Conservation (phyloP, 345 rosid species). For the Gossypium sturtianum region DNA sequence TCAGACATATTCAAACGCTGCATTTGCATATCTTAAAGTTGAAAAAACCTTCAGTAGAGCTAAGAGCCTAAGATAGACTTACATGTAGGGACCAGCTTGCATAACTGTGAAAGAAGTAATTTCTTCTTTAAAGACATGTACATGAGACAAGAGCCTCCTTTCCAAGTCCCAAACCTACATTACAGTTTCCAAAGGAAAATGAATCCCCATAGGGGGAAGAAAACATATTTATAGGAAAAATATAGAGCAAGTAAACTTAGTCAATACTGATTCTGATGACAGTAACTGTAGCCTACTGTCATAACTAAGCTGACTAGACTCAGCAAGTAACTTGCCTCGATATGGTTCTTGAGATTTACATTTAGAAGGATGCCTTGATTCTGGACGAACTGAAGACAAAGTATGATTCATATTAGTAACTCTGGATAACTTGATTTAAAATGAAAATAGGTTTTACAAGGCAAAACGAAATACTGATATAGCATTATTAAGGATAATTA, state of each 20-base stretch:
- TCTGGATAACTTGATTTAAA: not conserved
- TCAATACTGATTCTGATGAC: not conserved
- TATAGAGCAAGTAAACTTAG: not conserved
- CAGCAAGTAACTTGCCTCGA: slow-evolving; percentile 60
- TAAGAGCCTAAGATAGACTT: slow-evolving; percentile 26
- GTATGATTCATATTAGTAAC: slow-evolving; percentile 9
- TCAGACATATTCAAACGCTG: slow-evolving; percentile 10
- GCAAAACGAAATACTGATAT: not conserved
- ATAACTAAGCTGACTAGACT: not conserved
- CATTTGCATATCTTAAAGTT: not conserved
- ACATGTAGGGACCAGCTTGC: slow-evolving; percentile 63
- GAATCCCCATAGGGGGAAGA: not conserved
- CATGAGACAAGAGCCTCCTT: slow-evolving; percentile 48
- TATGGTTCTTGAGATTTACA: slow-evolving; percentile 58
- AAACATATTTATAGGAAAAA: not conserved
- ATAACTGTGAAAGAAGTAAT: slow-evolving; percentile 62
- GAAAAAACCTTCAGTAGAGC: not conserved
- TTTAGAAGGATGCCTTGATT: slow-evolving; percentile 71
- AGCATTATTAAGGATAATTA: not conserved
- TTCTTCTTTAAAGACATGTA: slow-evolving; percentile 44
- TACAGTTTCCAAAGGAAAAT: slow-evolving; percentile 12
- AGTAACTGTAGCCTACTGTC: not conserved
- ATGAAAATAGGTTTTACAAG: not conserved
- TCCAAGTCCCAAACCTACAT: slow-evolving; percentile 85
- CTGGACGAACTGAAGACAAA: slow-evolving; percentile 51